Conservation (phyloP, 2,329 filamentous ascomycete genomes). For the Macrophomina phaseolina region DNA sequence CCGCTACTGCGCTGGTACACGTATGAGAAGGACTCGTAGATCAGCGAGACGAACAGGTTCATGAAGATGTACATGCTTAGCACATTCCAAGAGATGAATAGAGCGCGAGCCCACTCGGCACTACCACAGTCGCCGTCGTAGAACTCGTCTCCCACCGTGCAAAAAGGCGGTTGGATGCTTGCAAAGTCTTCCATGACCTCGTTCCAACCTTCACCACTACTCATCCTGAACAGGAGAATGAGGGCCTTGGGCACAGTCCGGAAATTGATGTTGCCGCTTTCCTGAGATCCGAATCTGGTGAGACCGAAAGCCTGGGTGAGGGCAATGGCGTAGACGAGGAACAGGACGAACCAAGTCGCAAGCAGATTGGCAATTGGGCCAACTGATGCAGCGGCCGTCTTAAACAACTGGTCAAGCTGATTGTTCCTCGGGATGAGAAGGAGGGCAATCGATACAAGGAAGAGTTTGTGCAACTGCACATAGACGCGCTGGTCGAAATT, state of each 20-base stretch:
- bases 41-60: slow-evolving; percentile 96
- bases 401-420: slow-evolving; percentile 96
- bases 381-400: slow-evolving; percentile 93
- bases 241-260: slow-evolving; percentile 91
- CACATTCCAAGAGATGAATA: slow-evolving; percentile 98
- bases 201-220: slow-evolving; percentile 96
- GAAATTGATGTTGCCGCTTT: slow-evolving; percentile 85
- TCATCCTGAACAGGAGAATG: slow-evolving; percentile 91
- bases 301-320: slow-evolving; percentile 95
- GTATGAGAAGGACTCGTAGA: slow-evolving; percentile 99
- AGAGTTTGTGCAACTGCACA: slow-evolving; percentile 87
- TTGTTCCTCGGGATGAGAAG: slow-evolving; percentile 96
- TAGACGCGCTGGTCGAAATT: slow-evolving; percentile 64
- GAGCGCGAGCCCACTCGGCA: slow-evolving; percentile 79
- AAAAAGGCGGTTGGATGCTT: slow-evolving; percentile 77
- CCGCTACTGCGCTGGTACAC: slow-evolving; percentile 96
- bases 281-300: slow-evolving; percentile 79
- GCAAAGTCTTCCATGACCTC: slow-evolving; percentile 96
- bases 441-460: slow-evolving; percentile 86
- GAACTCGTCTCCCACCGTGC: slow-evolving; percentile 73
- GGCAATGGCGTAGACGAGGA: slow-evolving; percentile 94
- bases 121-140: slow-evolving; percentile 94
- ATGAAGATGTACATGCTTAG: slow-evolving; percentile 99
- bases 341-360: slow-evolving; percentile 96
- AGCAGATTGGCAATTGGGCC: slow-evolving; percentile 88